Percentiles rank a stretch among this genome's conserved stretches.
Evolutionary conservation across 1,284 basidiomycete genomes (phyloP).

Genomic region (Fistulina hepatica): DNA sequence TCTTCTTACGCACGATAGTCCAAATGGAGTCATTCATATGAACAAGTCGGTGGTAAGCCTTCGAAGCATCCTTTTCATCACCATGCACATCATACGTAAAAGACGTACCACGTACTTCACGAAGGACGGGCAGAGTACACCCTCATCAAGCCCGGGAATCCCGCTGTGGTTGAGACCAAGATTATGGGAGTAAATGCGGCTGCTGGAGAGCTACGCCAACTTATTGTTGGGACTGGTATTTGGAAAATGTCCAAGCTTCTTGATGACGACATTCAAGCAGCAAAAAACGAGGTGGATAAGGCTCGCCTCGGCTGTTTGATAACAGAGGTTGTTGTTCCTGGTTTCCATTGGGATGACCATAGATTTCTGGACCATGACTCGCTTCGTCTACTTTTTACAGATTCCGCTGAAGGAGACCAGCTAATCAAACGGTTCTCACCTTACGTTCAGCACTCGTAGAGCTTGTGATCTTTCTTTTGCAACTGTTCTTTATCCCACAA

Average conservation of each 20-base stretch:
- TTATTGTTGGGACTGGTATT: slow-evolving; percentile 9
- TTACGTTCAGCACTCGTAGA: too few relatives aligned
- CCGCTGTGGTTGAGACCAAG: slow-evolving; percentile 28
- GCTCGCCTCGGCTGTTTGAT: slow-evolving; percentile 11
- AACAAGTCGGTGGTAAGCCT: slow-evolving; percentile 33
- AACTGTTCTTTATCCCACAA: too few relatives aligned
- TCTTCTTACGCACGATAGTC: slow-evolving; percentile 30
- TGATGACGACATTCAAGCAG: slow-evolving; percentile 6
- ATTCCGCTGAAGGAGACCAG: too few relatives aligned
- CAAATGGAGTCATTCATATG: slow-evolving; percentile 33
- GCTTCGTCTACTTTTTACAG: not conserved
- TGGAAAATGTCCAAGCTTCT: slow-evolving; percentile 13
- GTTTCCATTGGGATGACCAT: too few relatives aligned
- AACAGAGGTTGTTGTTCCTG: slow-evolving; percentile 12
- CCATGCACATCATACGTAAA: not conserved
- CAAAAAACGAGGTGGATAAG: slow-evolving; percentile 9
- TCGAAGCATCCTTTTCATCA: not conserved
- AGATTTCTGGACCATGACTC: too few relatives aligned
- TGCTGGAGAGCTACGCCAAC: slow-evolving; percentile 6
- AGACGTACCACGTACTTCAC: slow-evolving; percentile 41
- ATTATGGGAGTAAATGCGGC: slow-evolving; percentile 26
- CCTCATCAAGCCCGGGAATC: slow-evolving; percentile 26
- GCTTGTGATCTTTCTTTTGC: too few relatives aligned
- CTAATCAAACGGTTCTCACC: too few relatives aligned
- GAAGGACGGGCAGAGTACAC: slow-evolving; percentile 39